phyloP scores from a whole-genome alignment of 345 rosid species.

The Toxicodendron radicans region DNA sequence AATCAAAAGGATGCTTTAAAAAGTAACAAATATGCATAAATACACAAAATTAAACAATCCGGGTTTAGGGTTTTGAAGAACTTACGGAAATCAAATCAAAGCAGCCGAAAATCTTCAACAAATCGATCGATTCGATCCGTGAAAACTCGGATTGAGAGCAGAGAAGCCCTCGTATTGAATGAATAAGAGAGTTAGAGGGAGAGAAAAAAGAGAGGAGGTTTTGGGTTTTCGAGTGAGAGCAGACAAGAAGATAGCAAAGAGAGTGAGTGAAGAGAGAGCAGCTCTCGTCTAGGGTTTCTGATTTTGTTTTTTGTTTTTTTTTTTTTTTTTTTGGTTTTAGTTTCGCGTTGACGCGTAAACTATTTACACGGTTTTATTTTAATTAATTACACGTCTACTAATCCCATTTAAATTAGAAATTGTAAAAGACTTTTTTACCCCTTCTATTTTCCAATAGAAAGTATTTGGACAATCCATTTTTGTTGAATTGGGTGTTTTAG shows the following conservation, averaged over 20 bases:
- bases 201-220: not conserved
- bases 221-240: not conserved
- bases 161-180: not conserved
- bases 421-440: too few relatives aligned
- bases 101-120: not conserved
- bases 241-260: not conserved
- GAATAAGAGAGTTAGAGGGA: not conserved
- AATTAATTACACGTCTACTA: not conserved
- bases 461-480: too few relatives aligned
- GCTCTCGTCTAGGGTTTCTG: slow-evolving; percentile 15
- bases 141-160: not conserved
- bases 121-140: not conserved
- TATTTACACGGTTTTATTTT: not conserved
- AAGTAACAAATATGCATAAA: not conserved
- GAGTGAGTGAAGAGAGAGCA: not conserved
- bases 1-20: not conserved
- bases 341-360: not conserved
- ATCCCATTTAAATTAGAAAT: not conserved
- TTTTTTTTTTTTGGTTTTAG: not conserved
- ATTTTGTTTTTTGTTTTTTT: not conserved
- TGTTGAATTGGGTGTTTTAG: too few relatives aligned
- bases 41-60: not conserved
- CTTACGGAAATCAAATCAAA: slow-evolving; percentile 12
- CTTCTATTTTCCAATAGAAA: too few relatives aligned
- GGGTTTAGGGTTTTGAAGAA: not conserved